phyloP scores from a whole-genome alignment of 2,329 filamentous ascomycete species.

The Elsinoe australis region DNA sequence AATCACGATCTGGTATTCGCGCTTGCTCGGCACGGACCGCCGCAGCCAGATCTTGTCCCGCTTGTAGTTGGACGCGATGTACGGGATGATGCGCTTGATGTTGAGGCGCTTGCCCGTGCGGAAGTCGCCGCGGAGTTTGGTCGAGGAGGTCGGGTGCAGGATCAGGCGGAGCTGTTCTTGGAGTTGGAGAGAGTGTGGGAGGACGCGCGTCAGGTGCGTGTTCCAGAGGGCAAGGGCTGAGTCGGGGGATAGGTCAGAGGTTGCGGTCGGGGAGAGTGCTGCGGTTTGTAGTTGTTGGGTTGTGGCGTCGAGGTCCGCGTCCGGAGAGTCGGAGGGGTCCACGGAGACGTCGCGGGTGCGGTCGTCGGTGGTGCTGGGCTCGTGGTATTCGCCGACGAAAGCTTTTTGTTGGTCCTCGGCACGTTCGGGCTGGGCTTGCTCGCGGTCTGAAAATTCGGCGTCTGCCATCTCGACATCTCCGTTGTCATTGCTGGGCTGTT shows the following conservation, averaged over 20 bases:
- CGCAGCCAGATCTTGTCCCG: slow-evolving; percentile 99
- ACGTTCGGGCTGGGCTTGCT: slow-evolving; percentile 19
- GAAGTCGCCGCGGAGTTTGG: slow-evolving; percentile 93
- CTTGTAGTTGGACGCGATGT: slow-evolving; percentile 97
- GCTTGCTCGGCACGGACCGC: slow-evolving; percentile 80
- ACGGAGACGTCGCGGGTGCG: neutral
- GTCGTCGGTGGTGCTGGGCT: slow-evolving; percentile 19
- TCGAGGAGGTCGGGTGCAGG: slow-evolving; percentile 85
- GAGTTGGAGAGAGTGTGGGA: slow-evolving; percentile 76
- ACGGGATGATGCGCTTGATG: slow-evolving; percentile 98
- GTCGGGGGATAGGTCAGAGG: slow-evolving; percentile 27
- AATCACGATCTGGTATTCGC: slow-evolving; percentile 93
- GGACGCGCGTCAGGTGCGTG: slow-evolving; percentile 74
- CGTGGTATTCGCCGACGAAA: slow-evolving; percentile 40
- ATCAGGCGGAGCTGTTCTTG: slow-evolving; percentile 95
- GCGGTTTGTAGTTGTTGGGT: slow-evolving; percentile 58
- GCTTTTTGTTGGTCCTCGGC: slow-evolving; percentile 34
- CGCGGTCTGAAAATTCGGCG: slow-evolving; percentile 19
- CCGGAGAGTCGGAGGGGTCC: slow-evolving; percentile 25
- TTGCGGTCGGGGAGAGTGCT: slow-evolving; percentile 45
- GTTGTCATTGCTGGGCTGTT: slow-evolving; percentile 32
- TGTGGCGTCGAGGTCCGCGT: slow-evolving; percentile 43
- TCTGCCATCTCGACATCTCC: slow-evolving; percentile 30
- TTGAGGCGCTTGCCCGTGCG: slow-evolving; percentile 96
- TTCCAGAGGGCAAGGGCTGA: slow-evolving; percentile 73